These are phyloP conservation scores for Melastoma candidum DNA, from an alignment of 441 rosid species.

Conservation along the genomic window DNA sequence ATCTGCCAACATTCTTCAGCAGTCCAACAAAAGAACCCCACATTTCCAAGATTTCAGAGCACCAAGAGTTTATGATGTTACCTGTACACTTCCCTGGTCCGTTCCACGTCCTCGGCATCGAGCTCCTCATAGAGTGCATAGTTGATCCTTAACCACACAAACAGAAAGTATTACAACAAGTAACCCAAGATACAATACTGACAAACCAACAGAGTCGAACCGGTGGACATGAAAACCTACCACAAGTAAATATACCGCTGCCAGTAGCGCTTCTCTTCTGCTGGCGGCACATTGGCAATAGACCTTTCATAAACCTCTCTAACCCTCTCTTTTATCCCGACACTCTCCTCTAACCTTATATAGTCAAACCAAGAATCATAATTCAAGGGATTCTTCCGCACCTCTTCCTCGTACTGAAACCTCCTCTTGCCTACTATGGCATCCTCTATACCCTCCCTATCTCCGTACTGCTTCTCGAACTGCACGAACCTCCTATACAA, in stretches of 20 bases:
- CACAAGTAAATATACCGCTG: conserved; percentile 75
- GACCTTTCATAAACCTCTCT: conserved; percentile 78
- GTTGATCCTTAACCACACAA: conserved; percentile 45
- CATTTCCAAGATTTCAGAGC: no score
- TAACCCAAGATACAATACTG: neutral
- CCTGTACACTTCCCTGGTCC: conserved; percentile 61
- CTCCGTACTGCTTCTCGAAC: conserved; percentile 83
- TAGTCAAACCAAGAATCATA: conserved; percentile 90
- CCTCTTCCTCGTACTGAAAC: conserved; percentile 83
- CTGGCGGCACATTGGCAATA: conserved; percentile 75
- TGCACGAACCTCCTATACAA: conserved; percentile 68
- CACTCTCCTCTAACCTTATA: conserved; percentile 64
- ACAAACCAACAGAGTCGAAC: neutral
- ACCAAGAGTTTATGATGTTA: conserved; percentile 7
- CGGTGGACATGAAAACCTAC: conserved; percentile 26
- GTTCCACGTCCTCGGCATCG: conserved; percentile 59
- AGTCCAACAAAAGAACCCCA: no score
- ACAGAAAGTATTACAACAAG: neutral
- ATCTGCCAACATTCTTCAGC: no score
- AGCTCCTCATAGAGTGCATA: conserved; percentile 82
- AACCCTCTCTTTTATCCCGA: conserved; percentile 47
- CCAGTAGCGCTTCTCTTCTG: conserved; percentile 85
- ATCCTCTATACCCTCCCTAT: conserved; percentile 81
- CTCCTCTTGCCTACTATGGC: conserved; percentile 86
- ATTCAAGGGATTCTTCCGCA: conserved; percentile 66